A percentile compares a stretch with the other conserved stretches of the same genome.
These are phyloP conservation scores for Teratosphaeria viscida DNA, from an alignment of 2,329 filamentous ascomycete species.

Conservation along the genomic window DNA sequence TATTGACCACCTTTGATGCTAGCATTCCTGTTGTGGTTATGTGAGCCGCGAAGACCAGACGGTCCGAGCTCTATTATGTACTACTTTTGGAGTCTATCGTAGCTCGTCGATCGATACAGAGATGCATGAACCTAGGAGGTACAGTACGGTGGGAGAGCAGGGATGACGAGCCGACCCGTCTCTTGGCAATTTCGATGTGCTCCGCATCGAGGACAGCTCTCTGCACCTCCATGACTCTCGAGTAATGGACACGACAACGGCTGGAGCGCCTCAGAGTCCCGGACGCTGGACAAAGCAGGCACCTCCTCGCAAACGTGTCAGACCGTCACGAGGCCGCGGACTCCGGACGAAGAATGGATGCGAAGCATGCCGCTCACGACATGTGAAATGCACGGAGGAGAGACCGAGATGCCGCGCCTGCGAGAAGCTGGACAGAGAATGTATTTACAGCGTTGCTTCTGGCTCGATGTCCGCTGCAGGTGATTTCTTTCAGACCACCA, in stretches of 20 bases:
- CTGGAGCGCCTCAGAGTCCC: no score
- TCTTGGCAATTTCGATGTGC: neutral
- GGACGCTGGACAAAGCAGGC: neutral
- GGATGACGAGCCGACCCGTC: neutral
- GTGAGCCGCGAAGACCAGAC: no score
- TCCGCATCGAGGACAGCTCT: neutral
- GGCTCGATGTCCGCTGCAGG: neutral
- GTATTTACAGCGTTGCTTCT: slow-evolving; percentile 21
- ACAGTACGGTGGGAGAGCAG: no score
- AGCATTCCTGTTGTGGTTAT: no score
- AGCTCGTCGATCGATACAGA: neutral
- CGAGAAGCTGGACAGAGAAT: slow-evolving; percentile 30
- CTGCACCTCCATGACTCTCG: no score
- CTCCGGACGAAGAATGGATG: slow-evolving; percentile 35
- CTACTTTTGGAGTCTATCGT: no score
- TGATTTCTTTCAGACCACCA: neutral
- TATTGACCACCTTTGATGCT: no score
- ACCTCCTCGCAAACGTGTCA: neutral
- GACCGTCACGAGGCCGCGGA: slow-evolving; percentile 30
- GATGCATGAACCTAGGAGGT: neutral
- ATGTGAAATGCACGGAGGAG: slow-evolving; percentile 39
- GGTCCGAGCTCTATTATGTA: no score
- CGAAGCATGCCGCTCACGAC: slow-evolving; percentile 32
- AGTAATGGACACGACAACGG: neutral
- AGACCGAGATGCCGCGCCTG: slow-evolving; percentile 32